Conservation (phyloP, 2,329 filamentous ascomycete genomes). For the Penicillium sp. region DNA sequence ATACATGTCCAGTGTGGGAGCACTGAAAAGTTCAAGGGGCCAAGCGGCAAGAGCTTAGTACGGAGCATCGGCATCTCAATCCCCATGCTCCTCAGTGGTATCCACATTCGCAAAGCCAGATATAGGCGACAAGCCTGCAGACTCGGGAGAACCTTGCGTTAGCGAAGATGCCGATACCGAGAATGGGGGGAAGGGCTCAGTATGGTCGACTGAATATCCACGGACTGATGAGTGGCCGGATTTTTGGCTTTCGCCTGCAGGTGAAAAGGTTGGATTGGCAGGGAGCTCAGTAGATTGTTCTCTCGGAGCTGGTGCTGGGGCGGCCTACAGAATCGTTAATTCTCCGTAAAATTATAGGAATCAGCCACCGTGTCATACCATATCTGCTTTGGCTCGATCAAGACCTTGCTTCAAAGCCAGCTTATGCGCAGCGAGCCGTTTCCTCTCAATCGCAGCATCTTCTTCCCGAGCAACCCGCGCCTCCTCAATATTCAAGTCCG, state of each 20-base stretch:
- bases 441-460: constrained; percentile 52
- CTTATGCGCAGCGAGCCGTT: constrained; percentile 52
- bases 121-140: constrained; percentile 7
- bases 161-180: constrained; percentile 8
- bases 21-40: not conserved
- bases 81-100: not conserved
- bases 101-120: constrained; percentile 7
- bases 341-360: not conserved
- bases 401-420: constrained; percentile 55
- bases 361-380: constrained; percentile 23
- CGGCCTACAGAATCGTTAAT: constrained; percentile 11
- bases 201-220: constrained; percentile 18
- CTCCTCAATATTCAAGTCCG: constrained; percentile 56
- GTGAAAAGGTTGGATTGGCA: constrained; percentile 4
- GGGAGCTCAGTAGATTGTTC: constrained; percentile 1
- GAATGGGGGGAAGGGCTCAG: constrained; percentile 36
- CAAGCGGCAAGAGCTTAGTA: not conserved
- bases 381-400: constrained; percentile 20
- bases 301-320: constrained; percentile 7
- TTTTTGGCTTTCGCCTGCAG: constrained; percentile 9
- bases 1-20: constrained; percentile 5
- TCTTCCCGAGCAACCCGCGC: constrained; percentile 51
- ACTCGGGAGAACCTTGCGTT: constrained; percentile 1
- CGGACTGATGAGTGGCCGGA: constrained; percentile 10
- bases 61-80: not conserved